Conservation (phyloP, 257 asterid species). For the Petunia axillaris region DNA sequence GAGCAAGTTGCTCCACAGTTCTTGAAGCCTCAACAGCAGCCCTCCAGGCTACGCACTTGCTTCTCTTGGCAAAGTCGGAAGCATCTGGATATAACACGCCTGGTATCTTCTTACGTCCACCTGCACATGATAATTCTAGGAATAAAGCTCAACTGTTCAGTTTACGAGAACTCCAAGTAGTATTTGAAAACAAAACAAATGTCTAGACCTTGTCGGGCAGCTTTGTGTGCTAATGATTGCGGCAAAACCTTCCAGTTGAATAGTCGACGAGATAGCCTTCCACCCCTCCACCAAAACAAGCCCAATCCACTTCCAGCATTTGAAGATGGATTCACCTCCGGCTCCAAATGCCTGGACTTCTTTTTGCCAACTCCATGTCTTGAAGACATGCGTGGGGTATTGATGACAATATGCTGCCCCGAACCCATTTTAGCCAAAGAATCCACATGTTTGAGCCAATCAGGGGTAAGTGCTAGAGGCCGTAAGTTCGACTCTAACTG, state of each 20-base stretch:
- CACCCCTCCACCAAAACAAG: constrained; percentile 99
- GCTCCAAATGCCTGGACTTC: constrained; percentile 55
- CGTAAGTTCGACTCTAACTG: constrained; percentile 94
- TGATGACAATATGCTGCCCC: constrained; percentile 60
- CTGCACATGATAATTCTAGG: constrained; percentile 48
- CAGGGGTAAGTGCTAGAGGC: constrained; percentile 72
- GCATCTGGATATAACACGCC: constrained; percentile 78
- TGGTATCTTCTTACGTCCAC: constrained; percentile 85
- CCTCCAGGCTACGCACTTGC: constrained; percentile 79
- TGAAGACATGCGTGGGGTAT: constrained; percentile 58
- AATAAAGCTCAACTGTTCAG: constrained; percentile 30
- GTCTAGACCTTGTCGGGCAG: constrained; percentile 88
- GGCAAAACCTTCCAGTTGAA: constrained; percentile 88
- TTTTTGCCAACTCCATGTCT: constrained; percentile 66
- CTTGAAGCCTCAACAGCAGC: constrained; percentile 88
- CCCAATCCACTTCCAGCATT: constrained; percentile 66
- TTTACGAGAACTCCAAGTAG: constrained; percentile 27
- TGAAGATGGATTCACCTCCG: constrained; percentile 50
- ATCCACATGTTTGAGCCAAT: constrained; percentile 89
- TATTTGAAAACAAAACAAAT: constrained; percentile 30
- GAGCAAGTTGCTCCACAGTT: constrained; percentile 87
- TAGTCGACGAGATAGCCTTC: constrained; percentile 75
- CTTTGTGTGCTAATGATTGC: constrained; percentile 74
- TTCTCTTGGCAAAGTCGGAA: constrained; percentile 83
- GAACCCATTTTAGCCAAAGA: constrained; percentile 78